Base-by-base conservation (phyloP, 139 green algal species). In the Picochlorum sp. region DNA sequence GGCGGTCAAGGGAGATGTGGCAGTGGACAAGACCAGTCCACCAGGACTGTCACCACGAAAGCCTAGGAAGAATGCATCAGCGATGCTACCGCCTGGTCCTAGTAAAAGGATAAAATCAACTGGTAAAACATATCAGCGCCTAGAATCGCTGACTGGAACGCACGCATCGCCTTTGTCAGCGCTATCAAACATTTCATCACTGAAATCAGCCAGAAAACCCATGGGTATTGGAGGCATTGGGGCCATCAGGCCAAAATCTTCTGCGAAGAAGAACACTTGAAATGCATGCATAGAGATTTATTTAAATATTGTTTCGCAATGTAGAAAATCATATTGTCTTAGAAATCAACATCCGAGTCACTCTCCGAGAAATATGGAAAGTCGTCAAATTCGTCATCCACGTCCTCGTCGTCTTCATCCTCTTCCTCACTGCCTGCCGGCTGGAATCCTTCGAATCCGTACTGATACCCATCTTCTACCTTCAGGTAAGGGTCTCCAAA, bases 391-490 rank as follows among this genome's bases (percentile, higher is more conserved):
- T 54, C 24, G 24, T 28, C 47, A 54, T 18, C 47, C 47, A 54
- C 6, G 0, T 26, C 47, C 16, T 54, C n/a, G 0, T 54, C 1
- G 6, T 54, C 47, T 54, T 54, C 47, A 26, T 54, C 47, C 8
- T 54, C 24, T 28, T 28, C 47, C 7, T 54, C 47, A 54, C n/a
- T 21, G 16, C 18, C 16, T 20, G 47, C 16, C n/a, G 47, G 47
- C 47, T 54, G 47, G n/a, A 54, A 21, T 26, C 47, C 47, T 18
- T 54, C 47, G 11, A 54, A 54, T 20, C 47, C 47, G 11, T 54
- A 54, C 47, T 54, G 47, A 54, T 54, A 54, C n/a, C 47, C 47
- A 54, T 54, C 47, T 54, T 54, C 47, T 20, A 54, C 47, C 47
- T 54, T 54, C n/a, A 54, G 13, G 11, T 54, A 54, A 26, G 47